phyloP scores from a whole-genome alignment of 2,329 filamentous ascomycete species.

The Nakataea oryzae region DNA sequence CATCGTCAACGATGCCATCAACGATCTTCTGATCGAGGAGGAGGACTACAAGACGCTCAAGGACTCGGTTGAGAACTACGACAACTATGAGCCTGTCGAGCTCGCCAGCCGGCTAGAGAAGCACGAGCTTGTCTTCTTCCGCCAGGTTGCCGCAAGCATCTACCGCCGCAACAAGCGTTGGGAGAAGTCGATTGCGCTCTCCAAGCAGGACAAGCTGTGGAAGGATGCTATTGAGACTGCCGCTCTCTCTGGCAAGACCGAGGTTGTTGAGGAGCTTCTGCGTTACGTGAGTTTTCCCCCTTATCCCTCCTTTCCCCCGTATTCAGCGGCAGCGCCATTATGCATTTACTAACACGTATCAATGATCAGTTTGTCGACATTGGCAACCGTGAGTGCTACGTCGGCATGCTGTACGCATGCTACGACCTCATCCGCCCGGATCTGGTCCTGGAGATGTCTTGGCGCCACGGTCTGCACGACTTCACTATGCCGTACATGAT shows the following conservation, averaged over 20 bases:
- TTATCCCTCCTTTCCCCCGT: not conserved
- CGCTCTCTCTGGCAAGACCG: slow-evolving; percentile 79
- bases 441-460: slow-evolving; percentile 89
- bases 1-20: slow-evolving; percentile 94
- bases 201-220: slow-evolving; percentile 98
- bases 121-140: slow-evolving; percentile 98
- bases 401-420: slow-evolving; percentile 98
- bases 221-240: slow-evolving; percentile 98
- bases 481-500: slow-evolving; percentile 99
- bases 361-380: slow-evolving; percentile 83
- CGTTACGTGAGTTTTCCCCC: slow-evolving; percentile 70
- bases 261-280: slow-evolving; percentile 90
- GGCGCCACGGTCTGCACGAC: slow-evolving; percentile 88
- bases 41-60: slow-evolving; percentile 98
- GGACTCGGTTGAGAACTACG: slow-evolving; percentile 96
- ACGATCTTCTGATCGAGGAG: slow-evolving; percentile 94
- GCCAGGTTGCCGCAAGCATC: slow-evolving; percentile 94
- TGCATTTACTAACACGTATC: slow-evolving; percentile 18
- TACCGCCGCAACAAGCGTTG: slow-evolving; percentile 99
- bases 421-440: slow-evolving; percentile 94
- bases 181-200: slow-evolving; percentile 97
- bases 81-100: slow-evolving; percentile 96
- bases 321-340: too few relatives aligned
- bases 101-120: slow-evolving; percentile 89
- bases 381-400: slow-evolving; percentile 96